Evolutionary conservation across 1,284 basidiomycete species (phyloP), one percentile per base, ranked within the genome.

Genomic region (Rhodotorula sp.): DNA sequence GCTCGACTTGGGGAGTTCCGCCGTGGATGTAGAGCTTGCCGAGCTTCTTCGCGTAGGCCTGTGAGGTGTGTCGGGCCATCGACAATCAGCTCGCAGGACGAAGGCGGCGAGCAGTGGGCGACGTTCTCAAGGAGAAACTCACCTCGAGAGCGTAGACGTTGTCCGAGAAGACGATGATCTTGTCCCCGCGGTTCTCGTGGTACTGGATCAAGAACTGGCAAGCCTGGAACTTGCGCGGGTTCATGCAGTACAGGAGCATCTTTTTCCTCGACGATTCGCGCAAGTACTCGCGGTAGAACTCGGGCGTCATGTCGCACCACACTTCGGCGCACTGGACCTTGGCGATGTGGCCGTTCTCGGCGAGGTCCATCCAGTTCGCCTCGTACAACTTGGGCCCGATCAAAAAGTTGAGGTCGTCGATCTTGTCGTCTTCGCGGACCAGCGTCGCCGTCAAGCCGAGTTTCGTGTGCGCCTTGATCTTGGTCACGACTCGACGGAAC

Each of bases 251-350:
- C 19, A 99, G 85, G 47, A 99, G 85, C 87, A 97, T 97, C 76
- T 92, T 89, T 81, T 97, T 97, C 68, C 97, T 86, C 60, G 80
- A 80, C 81, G 91, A 90, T 81, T 95, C 92, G 73, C 92, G 87
- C 72, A 99, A 86, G 80, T 99, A 99, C 83, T 99, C 95, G 78
- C 93, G 89, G 81, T 99, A 99, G 81, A 99, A 99, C 80, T 99
- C 95, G n/a, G 97, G 95, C 47, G 97, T 97, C 97, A 99, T 99
- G 15, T 94, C 93, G 80, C 97, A 99, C 97, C 97, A 99, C 10
- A 99, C 97, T 83, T 99, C 97, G 21, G 97, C 97, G 81, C 95
- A 98, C 87, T 98, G 97, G 28, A 99, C 97, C 77, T 97, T 99
- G 7, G 97, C 97, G 79, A 99, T 99, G 81, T 99, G 97, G 0